Evolutionary conservation across 2,329 filamentous ascomycete species (phyloP), one percentile per base, ranked within the genome.

Genomic region (Mycosphaerella sp.): DNA sequence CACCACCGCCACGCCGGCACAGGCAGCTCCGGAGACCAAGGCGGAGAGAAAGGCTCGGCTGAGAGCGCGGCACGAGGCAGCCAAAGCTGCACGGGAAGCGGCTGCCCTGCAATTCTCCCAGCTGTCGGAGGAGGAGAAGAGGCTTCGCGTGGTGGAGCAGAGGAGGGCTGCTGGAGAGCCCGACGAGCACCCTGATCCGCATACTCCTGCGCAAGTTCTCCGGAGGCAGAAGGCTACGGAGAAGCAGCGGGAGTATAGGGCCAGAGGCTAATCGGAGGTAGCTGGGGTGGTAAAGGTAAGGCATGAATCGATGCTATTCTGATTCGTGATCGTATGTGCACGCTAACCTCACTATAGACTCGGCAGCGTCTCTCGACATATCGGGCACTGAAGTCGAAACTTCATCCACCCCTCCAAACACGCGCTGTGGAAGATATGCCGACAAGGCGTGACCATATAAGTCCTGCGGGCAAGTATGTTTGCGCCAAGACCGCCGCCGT

Each of bases 331-430:
- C 9, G 14, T 34, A 34, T 44, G 17, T 44, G 10, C 4, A 21
- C 16, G 13, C 17, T 41, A 25, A 6, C 10, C 36, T 41, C 39
- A 25, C 35, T 53, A 96, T 66, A 95, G 70, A 39, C 90, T 88
- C 45, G 91, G 91, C 63, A 97, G 70, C 53, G 86, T 85, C 72
- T 96, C 90, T 60, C 93, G 79, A 71, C 93, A 97, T 59, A 95
- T 96, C 1, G 93, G 93, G 71, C 93, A 98, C 72, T 95, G 89
- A 64, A 98, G 71, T 52, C 91, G 75, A 68, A 94, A 89, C 66
- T 87, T 80, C 86, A 98, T 93, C 93, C 93, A 97, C 35, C 89
- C 89, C 71, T 97, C 91, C 60, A 98, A 73, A 69, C 93, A 98
- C 28, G 79, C 75, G 50, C 84, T 93, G 67, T 98, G 93, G 68